Base-by-base conservation (phyloP, 768 basidiomycete genomes). In the Russula griseocarnosa region DNA sequence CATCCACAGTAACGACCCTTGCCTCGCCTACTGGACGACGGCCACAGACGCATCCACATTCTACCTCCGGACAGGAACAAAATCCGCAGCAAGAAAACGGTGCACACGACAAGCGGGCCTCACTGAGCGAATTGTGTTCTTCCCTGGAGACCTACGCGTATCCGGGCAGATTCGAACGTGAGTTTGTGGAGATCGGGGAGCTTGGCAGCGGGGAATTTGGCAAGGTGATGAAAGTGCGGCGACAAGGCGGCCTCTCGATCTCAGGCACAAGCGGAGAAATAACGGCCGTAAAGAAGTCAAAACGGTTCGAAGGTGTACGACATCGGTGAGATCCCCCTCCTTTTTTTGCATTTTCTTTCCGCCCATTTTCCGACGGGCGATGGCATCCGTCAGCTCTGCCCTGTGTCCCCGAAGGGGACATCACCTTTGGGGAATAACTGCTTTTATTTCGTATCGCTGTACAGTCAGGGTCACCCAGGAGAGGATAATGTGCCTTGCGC, bases 121-220 rank as follows among this genome's bases (percentile, higher is more conserved):
- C 58, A 13, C 30, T 64, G 11, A 20, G 47, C 20, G 59, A 24
- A 22, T 26, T 44, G 3, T 16, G 36, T 20, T n/a, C 58, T 5
- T 46, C 55, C n/a, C 47, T 30, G 53, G 63, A 50, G 59, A 71
- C 74, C 56, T 80, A 85, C 54, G 82, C 83, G 60, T 80, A 81
- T 60, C 75, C 79, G 10, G 85, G 88, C 22, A 82, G 83, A 55
- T 94, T 96, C 65, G 89, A 91, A 71, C 84, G 82, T 65, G 86
- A 92, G 50, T 98, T 94, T 72, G 78, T 84, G 10, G 85, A 91
- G 69, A 76, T 93, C 47, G 88, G 90, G 61, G 84, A 87, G 70
- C 79, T 98, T 13, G 96, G 96, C 6, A 87, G 86, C 57, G 96
- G 96, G 16, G 92, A 93, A 72, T 98, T 98, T 75, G 94, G 94